Base-by-base conservation (phyloP, 2,329 filamentous ascomycete species). In the Alternaria angustiovoidea region DNA sequence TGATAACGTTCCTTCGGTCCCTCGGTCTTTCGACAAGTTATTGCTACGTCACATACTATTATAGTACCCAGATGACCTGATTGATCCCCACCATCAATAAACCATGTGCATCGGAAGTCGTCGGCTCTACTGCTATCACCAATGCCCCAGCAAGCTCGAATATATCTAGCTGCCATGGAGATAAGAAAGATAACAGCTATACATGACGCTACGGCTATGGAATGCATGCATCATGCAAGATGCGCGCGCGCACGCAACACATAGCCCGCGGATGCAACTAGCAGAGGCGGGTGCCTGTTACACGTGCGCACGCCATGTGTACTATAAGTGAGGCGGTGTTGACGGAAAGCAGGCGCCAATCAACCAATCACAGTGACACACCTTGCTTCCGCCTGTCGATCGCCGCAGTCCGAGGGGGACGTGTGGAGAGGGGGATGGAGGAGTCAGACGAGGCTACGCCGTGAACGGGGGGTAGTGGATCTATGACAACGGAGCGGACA, bases 231-330 rank as follows among this genome's bases (percentile, higher is more conserved):
- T 36, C 32, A 36, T 36, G 12, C 32, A 36, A 12, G 8, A 32
- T 9, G 30, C 9, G 30, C 30, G 30, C 11, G 30, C 14, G 5
- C 32, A 34, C 32, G 5, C 32, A 36, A 14, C 32, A 12, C 32
- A 16, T 36, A 30, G 28, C 28, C 28, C 32, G 30, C 32, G 18
- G 22, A 41, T n/a, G 38, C 38, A 41, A 20, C 8, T 7, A n/a
- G n/a, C n/a, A 12, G 41, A 36, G 32, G 32, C 38, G 30, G 54
- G 57, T 61, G 57, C 57, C 60, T 63, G 61, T 57, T 49, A 60
- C 64, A 59, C 54, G 64, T 65, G 46, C 44, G 28, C 64, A 61
- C 59, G 57, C 36, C 47, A 30, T 30, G 28, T 30, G 28, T 30
- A 30, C 28, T 11, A 11, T 30, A 30, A 16, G 46, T 36, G 46